A percentile compares a stretch with the other conserved stretches of the same genome.
Conservation (phyloP, 2,329 filamentous ascomycete species). For the Didymellaceae sp. region DNA sequence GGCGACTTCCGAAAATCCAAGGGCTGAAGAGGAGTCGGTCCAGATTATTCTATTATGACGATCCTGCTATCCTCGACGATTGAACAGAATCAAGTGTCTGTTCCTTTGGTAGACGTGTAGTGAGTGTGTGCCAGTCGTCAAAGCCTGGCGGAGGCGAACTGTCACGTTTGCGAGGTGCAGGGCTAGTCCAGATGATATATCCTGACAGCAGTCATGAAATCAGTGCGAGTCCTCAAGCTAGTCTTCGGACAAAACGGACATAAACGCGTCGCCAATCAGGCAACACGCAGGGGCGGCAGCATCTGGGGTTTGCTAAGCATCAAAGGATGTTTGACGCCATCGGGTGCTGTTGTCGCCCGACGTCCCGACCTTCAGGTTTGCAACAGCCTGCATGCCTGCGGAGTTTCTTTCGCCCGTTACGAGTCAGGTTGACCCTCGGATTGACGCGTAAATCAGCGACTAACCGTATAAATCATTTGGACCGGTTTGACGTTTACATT, state of each 20-base stretch:
- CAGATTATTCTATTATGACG: background rate
- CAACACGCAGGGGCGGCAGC: conserved; percentile 21
- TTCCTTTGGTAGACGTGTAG: background rate
- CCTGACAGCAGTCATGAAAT: conserved; percentile 31
- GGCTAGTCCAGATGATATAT: conserved; percentile 16
- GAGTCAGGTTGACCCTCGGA: no score
- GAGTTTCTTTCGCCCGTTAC: background rate
- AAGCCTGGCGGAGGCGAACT: conserved; percentile 6
- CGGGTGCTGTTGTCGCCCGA: conserved; percentile 25
- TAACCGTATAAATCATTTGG: no score
- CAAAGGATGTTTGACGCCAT: conserved; percentile 30
- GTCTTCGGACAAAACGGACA: conserved; percentile 34
- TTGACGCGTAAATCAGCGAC: no score
- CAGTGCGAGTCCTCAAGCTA: conserved; percentile 29
- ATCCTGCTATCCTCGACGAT: background rate
- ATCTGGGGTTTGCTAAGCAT: conserved; percentile 39
- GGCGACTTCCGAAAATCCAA: conserved; percentile 5
- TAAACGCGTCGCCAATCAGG: conserved; percentile 34
- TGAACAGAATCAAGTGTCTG: conserved; percentile 1
- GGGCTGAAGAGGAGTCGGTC: background rate
- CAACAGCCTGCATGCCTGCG: background rate
- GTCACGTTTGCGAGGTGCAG: conserved; percentile 8
- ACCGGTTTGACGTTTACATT: background rate
- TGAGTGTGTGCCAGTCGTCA: conserved; percentile 1
- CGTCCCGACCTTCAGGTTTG: conserved; percentile 20